Conservation (phyloP, 805 yeast genomes). For the Wickerhamiella brachini region DNA sequence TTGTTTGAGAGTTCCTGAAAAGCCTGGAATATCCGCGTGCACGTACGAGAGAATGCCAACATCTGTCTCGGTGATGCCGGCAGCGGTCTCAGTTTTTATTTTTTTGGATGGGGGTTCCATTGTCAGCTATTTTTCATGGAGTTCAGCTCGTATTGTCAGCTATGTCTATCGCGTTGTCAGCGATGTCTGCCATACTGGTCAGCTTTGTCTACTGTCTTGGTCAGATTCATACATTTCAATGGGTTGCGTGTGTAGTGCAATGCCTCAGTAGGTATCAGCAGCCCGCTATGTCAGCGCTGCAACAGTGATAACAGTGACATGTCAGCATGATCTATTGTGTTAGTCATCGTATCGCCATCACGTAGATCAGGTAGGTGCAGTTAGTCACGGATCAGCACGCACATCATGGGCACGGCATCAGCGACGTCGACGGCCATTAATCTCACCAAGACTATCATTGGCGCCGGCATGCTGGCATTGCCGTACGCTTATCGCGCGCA, state of each 20-base stretch:
- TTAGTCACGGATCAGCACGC: neutral
- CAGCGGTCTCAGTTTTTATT: constrained; percentile 2
- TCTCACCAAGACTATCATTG: constrained; percentile 58
- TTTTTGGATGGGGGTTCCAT: constrained; percentile 3
- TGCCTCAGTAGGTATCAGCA: too few species aligned
- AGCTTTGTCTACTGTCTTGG: too few species aligned
- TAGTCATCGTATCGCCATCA: too few species aligned
- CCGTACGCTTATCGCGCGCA: constrained; percentile 57
- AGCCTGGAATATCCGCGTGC: constrained; percentile 43
- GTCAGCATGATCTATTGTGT: too few species aligned
- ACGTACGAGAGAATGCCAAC: constrained; percentile 78
- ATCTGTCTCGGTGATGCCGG: constrained; percentile 52
- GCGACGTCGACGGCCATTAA: constrained; percentile 43
- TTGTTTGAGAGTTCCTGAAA: constrained; percentile 70
- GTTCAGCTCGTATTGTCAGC: neutral
- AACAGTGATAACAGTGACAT: too few species aligned
- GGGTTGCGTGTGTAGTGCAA: too few species aligned
- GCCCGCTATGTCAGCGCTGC: too few species aligned
- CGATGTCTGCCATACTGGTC: too few species aligned
- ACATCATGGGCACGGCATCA: constrained; percentile 27
- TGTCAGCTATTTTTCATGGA: neutral
- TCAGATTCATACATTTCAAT: too few species aligned
- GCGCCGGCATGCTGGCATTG: constrained; percentile 68
- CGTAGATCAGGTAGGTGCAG: neutral
- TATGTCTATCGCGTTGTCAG: too few species aligned